Percentiles rank a stretch among this genome's conserved stretches.
Conservation (phyloP, 768 basidiomycete genomes). For the Podaxis sp. region DNA sequence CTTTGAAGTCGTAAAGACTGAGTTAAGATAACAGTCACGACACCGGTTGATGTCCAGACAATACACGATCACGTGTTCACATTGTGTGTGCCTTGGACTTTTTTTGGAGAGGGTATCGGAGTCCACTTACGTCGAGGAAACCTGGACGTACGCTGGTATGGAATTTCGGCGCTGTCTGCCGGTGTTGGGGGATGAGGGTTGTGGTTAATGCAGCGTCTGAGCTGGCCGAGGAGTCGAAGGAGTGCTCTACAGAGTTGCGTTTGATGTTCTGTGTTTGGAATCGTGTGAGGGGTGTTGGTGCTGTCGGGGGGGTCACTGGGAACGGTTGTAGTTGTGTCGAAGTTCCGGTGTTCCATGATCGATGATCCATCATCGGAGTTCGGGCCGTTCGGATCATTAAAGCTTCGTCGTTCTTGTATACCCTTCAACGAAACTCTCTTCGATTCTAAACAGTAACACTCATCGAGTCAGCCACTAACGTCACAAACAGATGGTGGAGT, state of each 20-base stretch:
- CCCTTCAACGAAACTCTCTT: constrained; percentile 20
- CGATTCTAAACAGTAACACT: not conserved
- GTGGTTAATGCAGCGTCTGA: not conserved
- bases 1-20: not conserved
- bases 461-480: not conserved
- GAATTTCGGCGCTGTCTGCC: not conserved
- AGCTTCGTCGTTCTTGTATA: too few species aligned
- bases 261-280: not conserved
- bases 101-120: constrained; percentile 2
- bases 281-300: not conserved
- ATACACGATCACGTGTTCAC: constrained; percentile 4
- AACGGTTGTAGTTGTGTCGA: not conserved
- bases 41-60: constrained; percentile 4
- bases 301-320: not conserved
- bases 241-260: constrained; percentile 6
- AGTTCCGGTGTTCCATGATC: not conserved
- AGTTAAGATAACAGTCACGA: not conserved
- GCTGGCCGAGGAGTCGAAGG: not conserved
- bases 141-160: not conserved
- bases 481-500: constrained; percentile 14
- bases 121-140: constrained; percentile 2
- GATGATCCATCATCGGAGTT: not conserved
- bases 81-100: not conserved
- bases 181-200: not conserved
- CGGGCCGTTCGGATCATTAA: too few species aligned